phyloP scores from a whole-genome alignment of 768 basidiomycete species.

The Hygrocybe punicea region DNA sequence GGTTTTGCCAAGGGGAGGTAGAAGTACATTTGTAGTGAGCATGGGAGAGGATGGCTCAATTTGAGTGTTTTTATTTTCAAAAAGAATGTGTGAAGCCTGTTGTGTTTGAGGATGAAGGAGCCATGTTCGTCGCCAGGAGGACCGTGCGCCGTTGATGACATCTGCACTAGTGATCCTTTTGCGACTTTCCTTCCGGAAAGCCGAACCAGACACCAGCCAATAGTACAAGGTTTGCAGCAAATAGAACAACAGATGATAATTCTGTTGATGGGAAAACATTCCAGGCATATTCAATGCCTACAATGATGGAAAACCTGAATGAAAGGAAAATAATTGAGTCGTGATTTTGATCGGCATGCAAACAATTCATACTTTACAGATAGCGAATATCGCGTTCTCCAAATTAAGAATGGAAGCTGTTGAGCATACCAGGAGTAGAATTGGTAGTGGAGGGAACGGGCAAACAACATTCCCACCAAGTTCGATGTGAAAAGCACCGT shows the following conservation, averaged over 20 bases:
- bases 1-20: conserved; percentile 77
- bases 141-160: too few species aligned
- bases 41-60: conserved; percentile 48
- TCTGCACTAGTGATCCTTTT: too few species aligned
- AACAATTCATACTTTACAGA: conserved; percentile 50
- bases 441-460: conserved; percentile 94
- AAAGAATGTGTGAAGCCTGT: too few species aligned
- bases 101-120: too few species aligned
- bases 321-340: not conserved
- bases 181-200: not conserved
- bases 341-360: conserved; percentile 7
- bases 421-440: conserved; percentile 98
- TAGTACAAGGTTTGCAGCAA: conserved; percentile 49
- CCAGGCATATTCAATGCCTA: conserved; percentile 80
- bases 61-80: too few species aligned
- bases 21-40: conserved; percentile 75
- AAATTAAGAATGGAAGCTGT: conserved; percentile 80
- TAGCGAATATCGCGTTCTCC: conserved; percentile 65
- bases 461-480: conserved; percentile 85
- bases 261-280: conserved; percentile 80
- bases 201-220: conserved; percentile 47
- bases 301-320: conserved; percentile 56
- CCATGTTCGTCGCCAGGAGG: too few species aligned
- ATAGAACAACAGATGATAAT: conserved; percentile 56
- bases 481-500: conserved; percentile 89